Evolutionary conservation across 192 early-diverging fungal genomes (phyloP).

Genomic region (Gryganskiella cystojenkinii): DNA sequence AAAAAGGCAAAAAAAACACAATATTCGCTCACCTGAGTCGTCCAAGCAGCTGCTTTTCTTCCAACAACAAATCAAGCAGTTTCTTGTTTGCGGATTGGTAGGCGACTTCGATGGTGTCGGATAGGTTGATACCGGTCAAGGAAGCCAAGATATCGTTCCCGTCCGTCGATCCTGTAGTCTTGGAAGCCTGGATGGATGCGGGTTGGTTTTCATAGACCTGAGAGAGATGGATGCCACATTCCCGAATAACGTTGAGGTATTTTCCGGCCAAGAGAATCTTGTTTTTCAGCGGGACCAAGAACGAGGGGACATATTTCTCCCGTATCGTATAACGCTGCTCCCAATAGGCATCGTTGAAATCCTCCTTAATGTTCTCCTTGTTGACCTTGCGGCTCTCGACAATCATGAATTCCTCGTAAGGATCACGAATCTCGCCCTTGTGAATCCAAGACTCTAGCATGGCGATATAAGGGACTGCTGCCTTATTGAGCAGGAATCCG

Average conservation of each 20-base stretch:
- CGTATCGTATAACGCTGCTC: conserved; percentile 80
- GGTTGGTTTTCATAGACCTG: conserved; percentile 40
- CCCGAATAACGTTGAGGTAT: conserved; percentile 93
- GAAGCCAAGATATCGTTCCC: conserved; percentile 65
- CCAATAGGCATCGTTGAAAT: conserved; percentile 89
- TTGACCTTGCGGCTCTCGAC: conserved; percentile 70
- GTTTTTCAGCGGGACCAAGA: conserved; percentile 77
- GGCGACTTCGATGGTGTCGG: conserved; percentile 84
- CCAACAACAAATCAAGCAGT: conserved; percentile 81
- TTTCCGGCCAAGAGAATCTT: conserved; percentile 93
- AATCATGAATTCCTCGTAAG: conserved; percentile 94
- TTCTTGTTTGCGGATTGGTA: conserved; percentile 91
- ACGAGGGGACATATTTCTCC: conserved; percentile 74
- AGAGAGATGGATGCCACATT: conserved; percentile 72
- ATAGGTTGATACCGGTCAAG: conserved; percentile 65
- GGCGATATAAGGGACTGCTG: conserved; percentile 83
- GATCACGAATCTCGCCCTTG: conserved; percentile 89
- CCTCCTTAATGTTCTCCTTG: conserved; percentile 73
- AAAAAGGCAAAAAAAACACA: background rate
- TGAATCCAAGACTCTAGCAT: conserved; percentile 93
- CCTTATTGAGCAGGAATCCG: conserved; percentile 78
- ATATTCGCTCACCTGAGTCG: conserved; percentile 68
- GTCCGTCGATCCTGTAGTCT: conserved; percentile 17
- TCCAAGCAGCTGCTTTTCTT: conserved; percentile 80
- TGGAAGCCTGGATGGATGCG: conserved; percentile 27